phyloP scores from a whole-genome alignment of 352 stramenopile genomes.

The Phytophthora hibernalis region DNA sequence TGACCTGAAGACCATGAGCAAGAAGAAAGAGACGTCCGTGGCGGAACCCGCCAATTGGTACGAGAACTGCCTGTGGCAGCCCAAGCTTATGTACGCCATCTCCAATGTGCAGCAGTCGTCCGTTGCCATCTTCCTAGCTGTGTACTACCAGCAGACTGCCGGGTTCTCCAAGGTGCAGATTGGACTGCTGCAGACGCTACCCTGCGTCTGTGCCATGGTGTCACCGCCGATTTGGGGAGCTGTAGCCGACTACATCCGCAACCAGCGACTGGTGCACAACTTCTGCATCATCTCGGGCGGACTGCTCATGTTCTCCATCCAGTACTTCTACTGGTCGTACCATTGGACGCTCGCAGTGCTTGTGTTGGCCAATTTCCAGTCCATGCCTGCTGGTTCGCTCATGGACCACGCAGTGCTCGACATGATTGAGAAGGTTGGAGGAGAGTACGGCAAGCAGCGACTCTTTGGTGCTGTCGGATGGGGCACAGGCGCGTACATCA shows the following conservation, averaged over 20 bases:
- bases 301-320: conserved; percentile 65
- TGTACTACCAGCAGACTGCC: conserved; percentile 70
- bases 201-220: conserved; percentile 65
- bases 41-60: conserved; percentile 27
- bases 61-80: conserved; percentile 48
- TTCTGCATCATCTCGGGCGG: conserved; percentile 59
- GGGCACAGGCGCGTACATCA: conserved; percentile 60
- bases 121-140: conserved; percentile 72
- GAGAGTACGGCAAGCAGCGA: conserved; percentile 83
- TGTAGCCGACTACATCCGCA: conserved; percentile 61
- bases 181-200: conserved; percentile 69
- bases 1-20: conserved; percentile 21
- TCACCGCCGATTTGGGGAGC: conserved; percentile 73
- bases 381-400: conserved; percentile 54
- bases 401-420: conserved; percentile 73
- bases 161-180: conserved; percentile 79
- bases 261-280: conserved; percentile 69
- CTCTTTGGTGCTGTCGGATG: conserved; percentile 77
- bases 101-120: conserved; percentile 64
- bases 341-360: conserved; percentile 52
- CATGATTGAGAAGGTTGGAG: conserved; percentile 69
- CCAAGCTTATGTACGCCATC: conserved; percentile 81
- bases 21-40: conserved; percentile 8
- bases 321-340: conserved; percentile 58
- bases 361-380: conserved; percentile 61